These are phyloP conservation scores for Chloromonas sp. DNA, from an alignment of 163 green algal genomes.

Conservation along the genomic window DNA sequence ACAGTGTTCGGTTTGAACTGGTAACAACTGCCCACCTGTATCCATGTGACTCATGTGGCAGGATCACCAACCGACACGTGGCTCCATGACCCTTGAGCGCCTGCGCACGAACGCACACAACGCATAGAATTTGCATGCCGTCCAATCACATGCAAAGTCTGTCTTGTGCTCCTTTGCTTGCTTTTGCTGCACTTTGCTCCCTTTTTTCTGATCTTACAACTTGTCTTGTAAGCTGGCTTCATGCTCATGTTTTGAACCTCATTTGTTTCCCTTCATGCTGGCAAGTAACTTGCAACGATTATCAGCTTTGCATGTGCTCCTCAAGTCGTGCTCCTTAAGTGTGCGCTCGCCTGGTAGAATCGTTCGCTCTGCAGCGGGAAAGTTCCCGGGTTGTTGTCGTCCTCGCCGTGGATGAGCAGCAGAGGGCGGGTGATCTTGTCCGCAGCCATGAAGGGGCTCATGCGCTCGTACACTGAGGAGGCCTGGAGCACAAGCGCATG, in stretches of 20 bases:
- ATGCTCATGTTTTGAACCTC: not conserved
- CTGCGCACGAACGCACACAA: slow-evolving; percentile 12
- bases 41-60: slow-evolving; percentile 81
- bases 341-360: slow-evolving; percentile 62
- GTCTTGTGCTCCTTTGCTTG: not conserved
- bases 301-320: not conserved
- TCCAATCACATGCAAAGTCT: not conserved
- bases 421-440: slow-evolving; percentile 92
- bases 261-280: not conserved
- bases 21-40: slow-evolving; percentile 39
- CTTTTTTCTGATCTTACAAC: not conserved
- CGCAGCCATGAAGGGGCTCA: slow-evolving; percentile 41
- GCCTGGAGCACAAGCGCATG: slow-evolving; percentile 25
- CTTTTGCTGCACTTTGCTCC: not conserved
- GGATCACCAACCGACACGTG: slow-evolving; percentile 66
- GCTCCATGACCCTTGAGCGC: slow-evolving; percentile 87
- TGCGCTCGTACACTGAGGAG: slow-evolving; percentile 73
- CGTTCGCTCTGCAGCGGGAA: slow-evolving; percentile 86
- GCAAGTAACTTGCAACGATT: no score
- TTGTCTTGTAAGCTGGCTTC: not conserved
- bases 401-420: slow-evolving; percentile 91
- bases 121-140: no score
- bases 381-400: slow-evolving; percentile 93
- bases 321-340: not conserved
- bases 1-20: no score